Base-by-base conservation (phyloP, 768 basidiomycete species). In the Podaxis sp. region DNA sequence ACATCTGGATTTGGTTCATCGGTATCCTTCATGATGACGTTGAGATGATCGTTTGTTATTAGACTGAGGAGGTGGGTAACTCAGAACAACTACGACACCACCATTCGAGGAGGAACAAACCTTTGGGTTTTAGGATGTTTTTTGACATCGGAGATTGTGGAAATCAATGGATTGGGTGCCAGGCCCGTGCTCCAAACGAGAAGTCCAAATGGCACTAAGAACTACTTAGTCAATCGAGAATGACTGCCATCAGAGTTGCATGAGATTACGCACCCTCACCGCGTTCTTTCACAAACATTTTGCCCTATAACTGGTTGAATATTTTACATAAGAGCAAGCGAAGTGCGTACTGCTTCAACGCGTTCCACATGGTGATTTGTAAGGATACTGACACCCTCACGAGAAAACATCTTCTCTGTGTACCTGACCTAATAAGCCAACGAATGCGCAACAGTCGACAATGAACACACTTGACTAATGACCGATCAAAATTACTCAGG, bases 131-230 rank as follows among this genome's bases (percentile, higher is more conserved):
- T 85, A 13, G 78, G 75, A 63, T 91, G 79, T 69, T 91, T 92
- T 69, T 80, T 77, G 2, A 88, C 77, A 51, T 82, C 85, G 6
- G 75, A 72, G 52, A 93, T 83, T 0, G 82, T 79, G 63, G 82
- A 74, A 56, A 95, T 82, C 28, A 95, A 76, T 6, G 94, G 93
- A 70, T 95, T 95, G 3, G 91, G 86, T 4, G 91, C 83, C 2
- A 95, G 78, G 1, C 93, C 94, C 2, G 94, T 95, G 64, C 87
- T 89, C 93, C 93, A 95, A 15, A 95, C 91, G 11, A 93, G 82
- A 22, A 95, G 77, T 26, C 94, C 93, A 72, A 89, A 91, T 5
- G 85, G 87, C 40, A 93, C 92, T 33, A 33, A 33, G 8, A 33
- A 33, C 33, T 33, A 33, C 8, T 33, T 8, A 33, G 33, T 33